Percentiles rank a stretch among this genome's conserved stretches.
Conservation (phyloP, 1,284 basidiomycete genomes). For the Marasmius sp. region DNA sequence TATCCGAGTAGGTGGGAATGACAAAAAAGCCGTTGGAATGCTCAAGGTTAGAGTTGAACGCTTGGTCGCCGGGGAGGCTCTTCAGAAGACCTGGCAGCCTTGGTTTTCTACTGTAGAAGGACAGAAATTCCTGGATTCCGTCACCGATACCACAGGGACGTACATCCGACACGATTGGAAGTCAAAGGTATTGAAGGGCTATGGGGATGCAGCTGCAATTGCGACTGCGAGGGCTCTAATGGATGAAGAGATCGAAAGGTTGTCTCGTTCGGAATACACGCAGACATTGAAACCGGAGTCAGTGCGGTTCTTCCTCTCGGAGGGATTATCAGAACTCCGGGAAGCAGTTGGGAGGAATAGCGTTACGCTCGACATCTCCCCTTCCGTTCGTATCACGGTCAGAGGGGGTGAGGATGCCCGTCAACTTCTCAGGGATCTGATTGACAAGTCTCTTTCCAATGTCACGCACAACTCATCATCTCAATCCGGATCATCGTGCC, state of each 20-base stretch:
- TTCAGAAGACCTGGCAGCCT: constrained; percentile 45
- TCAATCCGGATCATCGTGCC: constrained; percentile 35
- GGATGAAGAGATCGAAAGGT: constrained; percentile 39
- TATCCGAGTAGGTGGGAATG: constrained; percentile 7
- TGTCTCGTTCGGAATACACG: constrained; percentile 40
- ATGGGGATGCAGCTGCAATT: constrained; percentile 33
- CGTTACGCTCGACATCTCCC: constrained; percentile 38
- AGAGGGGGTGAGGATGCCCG: constrained; percentile 50
- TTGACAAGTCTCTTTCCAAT: constrained; percentile 36
- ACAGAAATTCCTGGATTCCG: constrained; percentile 32
- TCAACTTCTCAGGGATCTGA: constrained; percentile 40
- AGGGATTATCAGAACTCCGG: constrained; percentile 43
- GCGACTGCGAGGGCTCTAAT: constrained; percentile 41
- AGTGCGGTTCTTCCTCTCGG: constrained; percentile 47
- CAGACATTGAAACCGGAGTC: constrained; percentile 33
- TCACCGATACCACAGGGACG: constrained; percentile 36
- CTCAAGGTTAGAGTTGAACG: constrained; percentile 61
- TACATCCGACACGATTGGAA: constrained; percentile 44
- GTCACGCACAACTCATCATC: constrained; percentile 8
- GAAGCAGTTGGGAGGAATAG: constrained; percentile 51
- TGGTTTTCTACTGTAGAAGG: constrained; percentile 30
- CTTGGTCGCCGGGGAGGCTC: constrained; percentile 46
- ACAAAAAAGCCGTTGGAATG: constrained; percentile 49
- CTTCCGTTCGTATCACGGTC: constrained; percentile 38
- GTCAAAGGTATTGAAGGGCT: constrained; percentile 39